Conservation (phyloP, 306 rosid genomes). For the Echinosophora koreensis region DNA sequence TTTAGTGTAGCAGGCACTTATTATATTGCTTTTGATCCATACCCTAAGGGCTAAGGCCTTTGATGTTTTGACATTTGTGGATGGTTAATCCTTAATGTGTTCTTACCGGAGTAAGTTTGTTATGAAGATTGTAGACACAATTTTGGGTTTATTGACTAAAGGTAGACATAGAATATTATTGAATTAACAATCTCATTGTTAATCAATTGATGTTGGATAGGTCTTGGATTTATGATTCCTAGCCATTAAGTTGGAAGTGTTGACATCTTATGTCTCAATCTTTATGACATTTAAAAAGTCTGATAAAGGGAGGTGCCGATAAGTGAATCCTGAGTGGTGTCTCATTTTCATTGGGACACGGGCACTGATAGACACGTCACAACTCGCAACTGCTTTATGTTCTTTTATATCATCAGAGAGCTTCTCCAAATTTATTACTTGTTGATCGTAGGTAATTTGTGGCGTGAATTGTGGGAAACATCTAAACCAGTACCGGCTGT, state of each 20-base stretch:
- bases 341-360: not conserved
- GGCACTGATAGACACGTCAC: not conserved
- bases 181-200: not conserved
- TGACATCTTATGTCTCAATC: constrained; percentile 2
- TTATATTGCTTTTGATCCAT: too few species aligned
- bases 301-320: not conserved
- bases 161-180: not conserved
- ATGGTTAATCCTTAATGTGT: not conserved
- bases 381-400: not conserved
- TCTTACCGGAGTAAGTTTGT: not conserved
- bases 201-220: not conserved
- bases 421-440: constrained; percentile 26
- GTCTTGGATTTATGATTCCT: not conserved
- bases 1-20: too few species aligned
- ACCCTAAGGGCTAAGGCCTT: not conserved
- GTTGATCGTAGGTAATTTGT: constrained; percentile 78
- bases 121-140: not conserved
- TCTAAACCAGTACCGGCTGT: constrained; percentile 92
- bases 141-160: not conserved
- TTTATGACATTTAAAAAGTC: constrained; percentile 1
- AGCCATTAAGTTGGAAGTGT: constrained; percentile 18
- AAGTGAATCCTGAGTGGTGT: constrained; percentile 13
- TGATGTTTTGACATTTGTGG: not conserved
- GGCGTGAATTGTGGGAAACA: constrained; percentile 96
- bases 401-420: constrained; percentile 7